Conservation (phyloP, 1,139 yeast genomes). For the Lodderomyces metapsilosis region DNA sequence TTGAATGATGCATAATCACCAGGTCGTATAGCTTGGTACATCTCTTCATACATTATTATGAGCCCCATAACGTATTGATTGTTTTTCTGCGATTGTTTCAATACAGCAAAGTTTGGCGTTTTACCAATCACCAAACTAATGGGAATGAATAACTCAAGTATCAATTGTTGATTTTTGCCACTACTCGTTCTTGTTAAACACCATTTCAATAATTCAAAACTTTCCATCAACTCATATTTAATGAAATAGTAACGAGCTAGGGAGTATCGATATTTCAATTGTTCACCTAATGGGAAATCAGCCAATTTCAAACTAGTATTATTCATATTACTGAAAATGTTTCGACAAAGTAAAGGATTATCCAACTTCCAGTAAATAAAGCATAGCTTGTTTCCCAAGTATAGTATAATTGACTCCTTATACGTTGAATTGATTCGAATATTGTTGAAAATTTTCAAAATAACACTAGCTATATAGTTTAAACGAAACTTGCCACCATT, state of each 20-base stretch:
- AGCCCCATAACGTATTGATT: constrained; percentile 17
- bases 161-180: constrained; percentile 24
- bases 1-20: constrained; percentile 45
- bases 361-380: constrained; percentile 59
- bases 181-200: constrained; percentile 41
- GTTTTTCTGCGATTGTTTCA: constrained; percentile 7
- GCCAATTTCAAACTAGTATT: constrained; percentile 51
- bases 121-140: constrained; percentile 54
- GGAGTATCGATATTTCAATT: constrained; percentile 65
- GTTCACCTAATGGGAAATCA: constrained; percentile 48
- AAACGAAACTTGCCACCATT: constrained; percentile 46
- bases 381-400: constrained; percentile 59
- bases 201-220: constrained; percentile 63
- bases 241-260: constrained; percentile 65
- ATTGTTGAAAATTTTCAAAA: constrained; percentile 62
- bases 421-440: constrained; percentile 48
- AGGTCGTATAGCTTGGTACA: constrained; percentile 30
- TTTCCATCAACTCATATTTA: constrained; percentile 54
- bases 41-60: constrained; percentile 32
- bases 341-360: constrained; percentile 68
- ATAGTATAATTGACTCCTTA: constrained; percentile 54
- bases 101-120: constrained; percentile 35
- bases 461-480: constrained; percentile 53
- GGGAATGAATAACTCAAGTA: constrained; percentile 52
- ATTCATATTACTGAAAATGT: constrained; percentile 72